A percentile compares a stretch with the other conserved stretches of the same genome.
Evolutionary conservation across 257 asterid species (phyloP).

Genomic region (Fraxinus anomala): DNA sequence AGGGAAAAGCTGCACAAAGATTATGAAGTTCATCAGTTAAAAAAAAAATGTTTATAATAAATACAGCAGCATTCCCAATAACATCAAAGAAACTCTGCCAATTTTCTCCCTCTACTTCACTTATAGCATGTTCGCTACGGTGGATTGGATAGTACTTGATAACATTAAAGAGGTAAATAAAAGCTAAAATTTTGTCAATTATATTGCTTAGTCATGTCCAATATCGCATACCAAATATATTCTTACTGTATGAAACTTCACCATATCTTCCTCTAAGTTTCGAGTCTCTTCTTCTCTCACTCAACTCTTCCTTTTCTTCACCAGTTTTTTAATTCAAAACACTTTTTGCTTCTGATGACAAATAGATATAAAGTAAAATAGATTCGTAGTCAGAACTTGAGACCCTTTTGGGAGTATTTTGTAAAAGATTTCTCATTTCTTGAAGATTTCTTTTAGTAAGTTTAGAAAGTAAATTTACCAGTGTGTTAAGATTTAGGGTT

Average conservation of each 20-base stretch:
- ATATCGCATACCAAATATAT: background rate
- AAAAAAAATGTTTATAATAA: background rate
- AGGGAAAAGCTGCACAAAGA: constrained; percentile 74
- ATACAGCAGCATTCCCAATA: background rate
- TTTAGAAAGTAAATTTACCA: background rate
- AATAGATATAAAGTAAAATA: background rate
- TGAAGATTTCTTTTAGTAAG: background rate
- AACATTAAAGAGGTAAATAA: background rate
- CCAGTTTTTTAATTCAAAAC: background rate
- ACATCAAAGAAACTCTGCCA: background rate
- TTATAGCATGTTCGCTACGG: background rate
- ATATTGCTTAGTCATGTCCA: background rate
- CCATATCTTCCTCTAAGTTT: background rate
- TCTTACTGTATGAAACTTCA: background rate
- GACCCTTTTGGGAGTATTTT: background rate
- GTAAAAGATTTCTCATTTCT: background rate
- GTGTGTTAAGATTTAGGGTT: too few species aligned
- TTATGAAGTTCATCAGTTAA: constrained; percentile 17
- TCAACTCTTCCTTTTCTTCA: background rate
- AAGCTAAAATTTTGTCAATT: background rate
- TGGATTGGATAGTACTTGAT: background rate
- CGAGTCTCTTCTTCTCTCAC: background rate
- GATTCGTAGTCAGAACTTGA: background rate
- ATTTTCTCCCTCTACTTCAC: background rate
- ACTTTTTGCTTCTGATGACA: background rate